phyloP scores from a whole-genome alignment of 805 yeast species.

The Spathaspora boniae region DNA sequence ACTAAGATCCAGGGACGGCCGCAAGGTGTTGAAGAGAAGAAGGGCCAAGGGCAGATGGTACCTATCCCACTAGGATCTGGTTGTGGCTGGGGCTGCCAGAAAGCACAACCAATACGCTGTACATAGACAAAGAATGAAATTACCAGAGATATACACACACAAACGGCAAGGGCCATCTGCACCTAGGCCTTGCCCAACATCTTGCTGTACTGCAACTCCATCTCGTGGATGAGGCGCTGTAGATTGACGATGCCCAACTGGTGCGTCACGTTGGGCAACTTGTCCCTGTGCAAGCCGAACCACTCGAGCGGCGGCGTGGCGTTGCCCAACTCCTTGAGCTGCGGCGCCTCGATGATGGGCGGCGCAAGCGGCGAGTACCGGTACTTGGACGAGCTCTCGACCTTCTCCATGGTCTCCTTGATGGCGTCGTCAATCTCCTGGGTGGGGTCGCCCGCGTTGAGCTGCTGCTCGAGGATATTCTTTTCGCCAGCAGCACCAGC shows the following conservation, averaged over 20 bases:
- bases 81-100: neutral
- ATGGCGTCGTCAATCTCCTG: conserved; percentile 34
- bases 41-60: conserved; percentile 92
- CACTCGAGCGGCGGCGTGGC: conserved; percentile 98
- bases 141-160: neutral
- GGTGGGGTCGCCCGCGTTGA: conserved; percentile 17
- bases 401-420: conserved; percentile 35
- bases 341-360: conserved; percentile 87
- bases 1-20: conserved; percentile 68
- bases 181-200: conserved; percentile 41
- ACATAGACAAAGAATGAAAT: conserved; percentile 7
- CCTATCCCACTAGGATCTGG: conserved; percentile 59
- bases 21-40: conserved; percentile 74
- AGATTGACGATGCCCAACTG: conserved; percentile 70
- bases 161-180: neutral
- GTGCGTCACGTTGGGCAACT: conserved; percentile 84
- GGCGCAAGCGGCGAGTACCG: conserved; percentile 62
- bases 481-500: conserved; percentile 8
- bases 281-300: conserved; percentile 90
- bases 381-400: conserved; percentile 39
- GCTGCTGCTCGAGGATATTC: conserved; percentile 10
- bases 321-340: conserved; percentile 84
- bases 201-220: conserved; percentile 52
- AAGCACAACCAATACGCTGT: conserved; percentile 2
- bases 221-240: conserved; percentile 70